phyloP scores from a whole-genome alignment of 2,329 filamentous ascomycete species.

The Falciphora oryzae region DNA sequence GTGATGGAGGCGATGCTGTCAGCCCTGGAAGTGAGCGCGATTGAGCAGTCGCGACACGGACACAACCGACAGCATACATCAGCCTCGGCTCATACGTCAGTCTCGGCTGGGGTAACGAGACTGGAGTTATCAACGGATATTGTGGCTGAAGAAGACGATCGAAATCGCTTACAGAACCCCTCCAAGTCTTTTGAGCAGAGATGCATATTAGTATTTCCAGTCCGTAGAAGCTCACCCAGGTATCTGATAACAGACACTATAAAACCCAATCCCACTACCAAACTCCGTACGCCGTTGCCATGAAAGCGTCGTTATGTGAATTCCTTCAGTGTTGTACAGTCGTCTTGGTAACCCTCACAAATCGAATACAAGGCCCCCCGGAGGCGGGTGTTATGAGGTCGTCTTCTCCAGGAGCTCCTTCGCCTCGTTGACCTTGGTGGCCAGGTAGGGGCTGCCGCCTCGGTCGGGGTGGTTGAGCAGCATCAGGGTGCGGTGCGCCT shows the following conservation, averaged over 20 bases:
- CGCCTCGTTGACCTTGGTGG: constrained; percentile 97
- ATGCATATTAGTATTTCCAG: not conserved
- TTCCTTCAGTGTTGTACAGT: constrained; percentile 5
- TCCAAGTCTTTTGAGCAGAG: not conserved
- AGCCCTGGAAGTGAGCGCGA: not conserved
- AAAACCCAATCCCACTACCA: not conserved
- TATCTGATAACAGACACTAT: not conserved
- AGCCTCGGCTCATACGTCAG: too few relatives aligned
- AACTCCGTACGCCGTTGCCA: constrained; percentile 11
- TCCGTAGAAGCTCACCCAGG: not conserved
- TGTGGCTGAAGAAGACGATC: not conserved
- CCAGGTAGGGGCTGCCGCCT: constrained; percentile 91
- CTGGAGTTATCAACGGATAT: not conserved
- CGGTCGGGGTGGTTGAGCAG: constrained; percentile 96
- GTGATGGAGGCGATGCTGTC: constrained; percentile 23
- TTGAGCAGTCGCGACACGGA: not conserved
- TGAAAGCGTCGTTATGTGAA: not conserved
- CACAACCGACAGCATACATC: not conserved
- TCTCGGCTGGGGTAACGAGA: too few relatives aligned
- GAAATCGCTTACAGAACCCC: not conserved
- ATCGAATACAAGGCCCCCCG: not conserved
- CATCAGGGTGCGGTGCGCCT: constrained; percentile 94
- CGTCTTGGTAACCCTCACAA: not conserved
- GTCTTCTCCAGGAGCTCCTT: constrained; percentile 90
- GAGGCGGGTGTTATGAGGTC: constrained; percentile 11